Base-by-base conservation (phyloP, 148 eudicot genomes). In the Selenicereus undatus region DNA sequence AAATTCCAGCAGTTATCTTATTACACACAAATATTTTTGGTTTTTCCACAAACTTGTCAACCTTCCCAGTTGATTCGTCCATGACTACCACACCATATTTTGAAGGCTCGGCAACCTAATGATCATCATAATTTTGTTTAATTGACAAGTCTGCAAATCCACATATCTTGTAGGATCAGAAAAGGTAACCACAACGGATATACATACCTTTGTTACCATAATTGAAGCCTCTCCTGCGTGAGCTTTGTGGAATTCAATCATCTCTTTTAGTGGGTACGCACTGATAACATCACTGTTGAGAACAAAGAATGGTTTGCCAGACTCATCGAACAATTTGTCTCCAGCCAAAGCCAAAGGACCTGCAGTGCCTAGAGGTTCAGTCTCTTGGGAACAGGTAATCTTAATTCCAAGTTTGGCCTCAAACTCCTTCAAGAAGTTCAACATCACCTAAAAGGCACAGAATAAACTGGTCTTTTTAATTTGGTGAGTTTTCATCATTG, bases 221-320 rank as follows among this genome's bases (percentile, higher is more conserved):
- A 95, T 88, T 22, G 98, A 93, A 80, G 99, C 97, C 82, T 95
- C 99, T n/a, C 92, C 98, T 42, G 95, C 97, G 80, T 93, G 97
- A 79, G 89, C 85, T 84, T 90, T 96, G 88, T 96, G 99, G 82
- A 96, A 92, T 24, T 86, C 88, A 21, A 95, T 89, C 97, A 95
- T 95, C 77, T 91, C 88, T 83, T 88, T 87, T 66, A 95, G 84
- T 0, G 99, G 99, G 74, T 95, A 95, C 18, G 93, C 97, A 80
- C 97, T 89, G 84, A 96, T 93, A 30, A 96, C 98, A 83, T 96
- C 99, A 79, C 99, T 96, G 84, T 96, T 93, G 43, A 96, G 95
- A 66, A 93, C 98, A 66, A 96, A 93, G 86, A 96, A 92, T 2
- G 98, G 95, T 56, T 96, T 92, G 50, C 97, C 93, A 43, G 98